These are phyloP conservation scores for Akanthomyces lecanii DNA, from an alignment of 2,329 filamentous ascomycete genomes.

Conservation along the genomic window DNA sequence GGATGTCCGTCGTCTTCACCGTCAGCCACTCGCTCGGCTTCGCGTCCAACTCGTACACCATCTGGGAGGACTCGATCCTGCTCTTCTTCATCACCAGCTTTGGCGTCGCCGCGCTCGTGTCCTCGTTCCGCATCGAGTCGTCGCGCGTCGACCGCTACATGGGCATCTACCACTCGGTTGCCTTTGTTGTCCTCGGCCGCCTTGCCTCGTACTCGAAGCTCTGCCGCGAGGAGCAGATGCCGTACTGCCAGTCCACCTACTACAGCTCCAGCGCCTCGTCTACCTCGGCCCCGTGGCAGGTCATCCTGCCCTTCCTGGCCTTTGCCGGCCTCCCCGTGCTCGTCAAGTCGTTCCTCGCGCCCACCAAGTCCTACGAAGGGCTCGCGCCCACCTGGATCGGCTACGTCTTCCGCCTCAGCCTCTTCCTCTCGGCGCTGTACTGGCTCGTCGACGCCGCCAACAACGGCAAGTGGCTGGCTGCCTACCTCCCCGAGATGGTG, in stretches of 20 bases:
- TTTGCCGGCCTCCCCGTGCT: constrained; percentile 68
- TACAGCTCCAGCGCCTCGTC: constrained; percentile 90
- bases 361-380: constrained; percentile 84
- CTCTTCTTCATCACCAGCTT: constrained; percentile 90
- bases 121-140: constrained; percentile 66
- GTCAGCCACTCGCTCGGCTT: constrained; percentile 89
- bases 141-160: constrained; percentile 64
- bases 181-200: constrained; percentile 76
- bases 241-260: constrained; percentile 90
- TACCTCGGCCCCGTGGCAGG: constrained; percentile 87
- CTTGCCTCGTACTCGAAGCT: constrained; percentile 83
- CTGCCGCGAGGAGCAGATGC: constrained; percentile 98
- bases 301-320: constrained; percentile 72
- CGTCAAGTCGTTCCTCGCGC: constrained; percentile 72
- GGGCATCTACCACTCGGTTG: constrained; percentile 77
- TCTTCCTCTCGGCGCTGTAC: constrained; percentile 73
- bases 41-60: constrained; percentile 95
- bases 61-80: constrained; percentile 96
- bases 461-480: constrained; percentile 73
- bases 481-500: constrained; percentile 47
- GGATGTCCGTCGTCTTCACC: constrained; percentile 75
- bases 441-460: constrained; percentile 90
- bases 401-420: constrained; percentile 68
- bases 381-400: constrained; percentile 82
- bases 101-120: constrained; percentile 67